Evolutionary conservation across 2,329 filamentous ascomycete genomes (phyloP).

Genomic region (Talaromyces marneffei): DNA sequence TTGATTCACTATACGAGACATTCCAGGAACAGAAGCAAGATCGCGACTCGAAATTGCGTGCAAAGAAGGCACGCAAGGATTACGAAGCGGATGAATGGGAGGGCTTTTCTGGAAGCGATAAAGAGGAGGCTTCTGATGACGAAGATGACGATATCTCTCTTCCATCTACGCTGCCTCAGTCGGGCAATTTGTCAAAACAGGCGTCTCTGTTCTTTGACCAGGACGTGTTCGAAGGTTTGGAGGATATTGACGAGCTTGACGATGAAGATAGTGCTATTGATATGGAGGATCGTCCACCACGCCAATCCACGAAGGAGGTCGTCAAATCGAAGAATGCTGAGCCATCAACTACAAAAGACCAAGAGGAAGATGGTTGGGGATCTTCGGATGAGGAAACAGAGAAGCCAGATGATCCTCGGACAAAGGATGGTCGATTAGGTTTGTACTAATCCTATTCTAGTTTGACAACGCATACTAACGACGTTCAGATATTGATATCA

Average conservation of each 20-base stretch:
- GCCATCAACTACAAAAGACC: conserved; percentile 15
- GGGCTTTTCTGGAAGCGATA: conserved; percentile 67
- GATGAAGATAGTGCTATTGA: conserved; percentile 39
- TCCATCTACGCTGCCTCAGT: conserved; percentile 29
- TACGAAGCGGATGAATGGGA: conserved; percentile 87
- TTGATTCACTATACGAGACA: conserved; percentile 80
- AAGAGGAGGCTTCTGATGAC: conserved; percentile 54
- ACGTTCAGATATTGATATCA: conserved; percentile 80
- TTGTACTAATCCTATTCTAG: conserved; percentile 18
- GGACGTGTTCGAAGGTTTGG: conserved; percentile 84
- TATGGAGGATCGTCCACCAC: conserved; percentile 24
- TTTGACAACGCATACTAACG: conserved; percentile 17
- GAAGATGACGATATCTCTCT: conserved; percentile 39
- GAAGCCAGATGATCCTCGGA: conserved; percentile 34
- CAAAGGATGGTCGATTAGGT: conserved; percentile 41
- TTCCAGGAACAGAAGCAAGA: conserved; percentile 77
- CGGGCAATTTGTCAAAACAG: conserved; percentile 66
- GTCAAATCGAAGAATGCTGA: conserved; percentile 21
- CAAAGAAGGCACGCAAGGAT: conserved; percentile 79
- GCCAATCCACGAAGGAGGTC: conserved; percentile 17
- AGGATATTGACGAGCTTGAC: conserved; percentile 57
- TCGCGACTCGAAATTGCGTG: conserved; percentile 77
- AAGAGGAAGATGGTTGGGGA: conserved; percentile 25
- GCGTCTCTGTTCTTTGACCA: conserved; percentile 89
- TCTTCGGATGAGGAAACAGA: conserved; percentile 34